Evolutionary conservation across 2,329 filamentous ascomycete species (phyloP).

Genomic region (Graphilbum sp.): DNA sequence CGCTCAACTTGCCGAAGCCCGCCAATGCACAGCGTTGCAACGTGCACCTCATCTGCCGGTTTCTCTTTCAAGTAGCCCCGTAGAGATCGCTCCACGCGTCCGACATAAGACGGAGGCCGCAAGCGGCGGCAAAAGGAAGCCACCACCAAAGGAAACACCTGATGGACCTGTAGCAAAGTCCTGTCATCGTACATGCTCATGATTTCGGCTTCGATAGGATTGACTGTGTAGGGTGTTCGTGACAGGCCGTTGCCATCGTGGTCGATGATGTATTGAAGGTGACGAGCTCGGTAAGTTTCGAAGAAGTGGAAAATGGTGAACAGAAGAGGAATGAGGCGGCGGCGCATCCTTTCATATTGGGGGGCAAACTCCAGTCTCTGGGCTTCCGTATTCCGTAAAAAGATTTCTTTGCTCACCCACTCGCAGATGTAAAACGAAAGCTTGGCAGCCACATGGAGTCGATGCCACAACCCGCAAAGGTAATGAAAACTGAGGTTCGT

Average conservation of each 20-base stretch:
- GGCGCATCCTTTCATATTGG: slow-evolving; percentile 47
- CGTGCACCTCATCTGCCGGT: slow-evolving; percentile 45
- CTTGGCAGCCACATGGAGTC: slow-evolving; percentile 47
- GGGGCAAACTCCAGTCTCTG: slow-evolving; percentile 41
- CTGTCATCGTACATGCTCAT: slow-evolving; percentile 50
- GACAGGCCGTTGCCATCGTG: slow-evolving; percentile 34
- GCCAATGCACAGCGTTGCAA: slow-evolving; percentile 41
- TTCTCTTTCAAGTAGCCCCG: slow-evolving; percentile 48
- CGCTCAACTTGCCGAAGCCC: slow-evolving; percentile 46
- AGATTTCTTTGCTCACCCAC: slow-evolving; percentile 50
- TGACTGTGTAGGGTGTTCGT: slow-evolving; percentile 38
- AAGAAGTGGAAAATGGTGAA: slow-evolving; percentile 55
- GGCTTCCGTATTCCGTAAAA: slow-evolving; percentile 37
- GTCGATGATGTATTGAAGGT: slow-evolving; percentile 37
- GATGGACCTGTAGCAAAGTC: slow-evolving; percentile 44
- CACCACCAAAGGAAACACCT: slow-evolving; percentile 47
- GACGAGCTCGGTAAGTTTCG: slow-evolving; percentile 43
- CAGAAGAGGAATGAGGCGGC: slow-evolving; percentile 43
- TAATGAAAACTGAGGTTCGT: slow-evolving; percentile 39
- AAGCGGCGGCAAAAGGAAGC: slow-evolving; percentile 47
- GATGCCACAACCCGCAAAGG: slow-evolving; percentile 48
- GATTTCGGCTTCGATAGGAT: slow-evolving; percentile 44
- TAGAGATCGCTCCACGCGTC: slow-evolving; percentile 43
- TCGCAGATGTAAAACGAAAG: slow-evolving; percentile 44
- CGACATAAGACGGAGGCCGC: slow-evolving; percentile 47